Base-by-base conservation (phyloP, 2,329 filamentous ascomycete species). In the Colletotrichum graminicola region DNA sequence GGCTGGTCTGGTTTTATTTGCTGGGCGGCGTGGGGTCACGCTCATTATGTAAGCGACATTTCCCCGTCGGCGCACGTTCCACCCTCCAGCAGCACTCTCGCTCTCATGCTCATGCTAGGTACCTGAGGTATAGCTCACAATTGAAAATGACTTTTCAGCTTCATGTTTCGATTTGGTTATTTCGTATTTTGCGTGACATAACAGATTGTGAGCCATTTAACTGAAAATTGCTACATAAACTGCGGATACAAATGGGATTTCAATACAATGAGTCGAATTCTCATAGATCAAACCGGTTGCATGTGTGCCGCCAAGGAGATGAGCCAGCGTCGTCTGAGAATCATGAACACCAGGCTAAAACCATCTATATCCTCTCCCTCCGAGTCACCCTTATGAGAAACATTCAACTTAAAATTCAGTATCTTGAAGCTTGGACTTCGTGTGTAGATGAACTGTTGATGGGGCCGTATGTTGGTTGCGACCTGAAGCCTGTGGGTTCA, bases 1-100 rank as follows among this genome's bases (percentile, higher is more conserved):
- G 29, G 39, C 39, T 26, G n/a, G n/a, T 54, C 57, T 32, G 41
- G 0, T 63, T 67, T 63, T 67, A 67, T 63, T 39, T 49, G 41
- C 47, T 23, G n/a, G 29, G 18, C 29, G 0, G 54, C 65, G 59
- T 67, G 65, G 64, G 59, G 52, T 41, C n/a, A 18, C 2, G 49
- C 18, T 45, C 18, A 45, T 63, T 67, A 67, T 23, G 57, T 67
- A 67, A 67, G 57, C 65, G 18, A 0, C 2, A 29, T 12, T 5
- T 7, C 4, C 7, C 1, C 0, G 10, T n/a, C n/a, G 36, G 26
- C 60, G 47, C 47, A 63, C 39, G 57, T 21, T 21, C 65, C 49
- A 63, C 21, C 34, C 29, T 29, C 29, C 26, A 26, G 11, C 26
- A 26, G 11, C 1, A 1, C 26, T 61, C 26, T 61, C 14, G 18